Percentiles rank a stretch among this genome's conserved stretches.
Evolutionary conservation across 768 basidiomycete genomes (phyloP).

Genomic region (Calocybe cyanea): DNA sequence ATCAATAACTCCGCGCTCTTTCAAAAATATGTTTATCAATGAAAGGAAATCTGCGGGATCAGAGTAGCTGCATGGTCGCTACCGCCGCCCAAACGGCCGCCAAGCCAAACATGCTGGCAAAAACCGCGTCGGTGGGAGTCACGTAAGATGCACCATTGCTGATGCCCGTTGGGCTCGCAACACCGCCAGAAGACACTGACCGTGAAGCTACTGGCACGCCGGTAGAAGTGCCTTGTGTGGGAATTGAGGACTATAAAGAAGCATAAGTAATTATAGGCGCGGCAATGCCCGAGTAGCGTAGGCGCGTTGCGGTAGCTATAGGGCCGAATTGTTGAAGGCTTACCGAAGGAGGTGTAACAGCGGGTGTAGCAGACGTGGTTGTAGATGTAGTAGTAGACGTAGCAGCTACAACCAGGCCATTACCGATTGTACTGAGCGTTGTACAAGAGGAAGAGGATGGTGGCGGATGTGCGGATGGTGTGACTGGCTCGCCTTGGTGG

Average conservation of each 20-base stretch:
- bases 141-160: slow-evolving; percentile 9
- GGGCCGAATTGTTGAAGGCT: too few relatives aligned
- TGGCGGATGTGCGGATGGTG: slow-evolving; percentile 52
- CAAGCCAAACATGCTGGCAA: slow-evolving; percentile 2
- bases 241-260: background rate
- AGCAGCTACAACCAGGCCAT: slow-evolving; percentile 33
- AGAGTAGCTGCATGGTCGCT: background rate
- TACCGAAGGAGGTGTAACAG: slow-evolving; percentile 17
- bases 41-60: background rate
- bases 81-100: background rate
- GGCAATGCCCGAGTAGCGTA: too few relatives aligned
- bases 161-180: slow-evolving; percentile 17
- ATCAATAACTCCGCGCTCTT: background rate
- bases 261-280: too few relatives aligned
- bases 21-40: background rate
- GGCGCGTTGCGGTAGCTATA: too few relatives aligned
- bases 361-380: background rate
- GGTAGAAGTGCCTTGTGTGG: background rate
- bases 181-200: slow-evolving; percentile 4
- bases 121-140: background rate
- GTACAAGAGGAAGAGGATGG: slow-evolving; percentile 63
- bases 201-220: background rate
- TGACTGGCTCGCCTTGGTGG: slow-evolving; percentile 55
- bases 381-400: slow-evolving; percentile 20
- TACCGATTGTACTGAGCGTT: slow-evolving; percentile 45